Evolutionary conservation across 768 basidiomycete species (phyloP), one percentile per base, ranked within the genome.

Genomic region (Chalciporus pseudorubinellus): DNA sequence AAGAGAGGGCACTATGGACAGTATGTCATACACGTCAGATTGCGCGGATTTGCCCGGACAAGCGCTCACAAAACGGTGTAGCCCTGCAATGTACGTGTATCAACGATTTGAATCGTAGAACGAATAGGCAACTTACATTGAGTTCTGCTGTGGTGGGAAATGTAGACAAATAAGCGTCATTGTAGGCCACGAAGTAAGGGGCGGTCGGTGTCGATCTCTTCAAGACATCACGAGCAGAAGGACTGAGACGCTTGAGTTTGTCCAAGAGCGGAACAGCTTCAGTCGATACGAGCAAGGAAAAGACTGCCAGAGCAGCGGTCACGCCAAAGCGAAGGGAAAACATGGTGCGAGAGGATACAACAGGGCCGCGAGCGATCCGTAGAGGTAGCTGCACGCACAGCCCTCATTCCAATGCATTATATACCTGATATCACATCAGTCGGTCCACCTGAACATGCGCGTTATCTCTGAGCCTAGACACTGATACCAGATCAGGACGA

Each of bases 111-210:
- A 10, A 21, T 22, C 39, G 5, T 38, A 24, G 6, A 10, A 47
- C 21, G 39, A 19, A 21, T 2, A n/a, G 26, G 16, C 28, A 8
- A 21, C 59, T 24, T 58, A 80, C 81, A 53, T 63, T 60, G 50
- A 85, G 69, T 2, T 69, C 59, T 16, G 80, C 71, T 8, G 70
- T 67, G 2, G 72, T 59, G 4, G 84, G 82, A 4, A 64, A 63
- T 0, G 78, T 78, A 42, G 71, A 69, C 24, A 77, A 70, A 50
- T 64, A 81, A 39, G 52, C 58, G 56, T 76, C 75, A 45, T 69
- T 71, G 59, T 77, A 77, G 20, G 69, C 60, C 9, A 74, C 58
- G 28, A 72, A 85, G 59, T 77, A 74, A 38, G 84, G 83, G 4
- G 80, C 72, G 20, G 74, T 73, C 0, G 76, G 72, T 1, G 44